phyloP scores from a whole-genome alignment of 2,329 filamentous ascomycete species.

The Acarospora socialis region DNA sequence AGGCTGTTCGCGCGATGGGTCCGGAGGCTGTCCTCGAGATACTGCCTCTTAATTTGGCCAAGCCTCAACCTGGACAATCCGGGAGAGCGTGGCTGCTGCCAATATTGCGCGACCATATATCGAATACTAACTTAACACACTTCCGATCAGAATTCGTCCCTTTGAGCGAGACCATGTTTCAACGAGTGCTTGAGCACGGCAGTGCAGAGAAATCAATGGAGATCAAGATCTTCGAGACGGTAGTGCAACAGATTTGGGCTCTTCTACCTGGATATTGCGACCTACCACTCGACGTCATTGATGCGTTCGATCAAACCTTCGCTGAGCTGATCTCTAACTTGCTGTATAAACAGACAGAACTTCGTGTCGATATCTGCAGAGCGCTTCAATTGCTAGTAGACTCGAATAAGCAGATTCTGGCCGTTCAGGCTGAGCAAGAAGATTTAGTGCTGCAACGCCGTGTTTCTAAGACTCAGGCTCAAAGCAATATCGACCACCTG shows the following conservation, averaged over 20 bases:
- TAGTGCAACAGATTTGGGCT: slow-evolving; percentile 92
- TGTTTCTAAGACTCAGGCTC: slow-evolving; percentile 58
- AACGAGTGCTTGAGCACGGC: slow-evolving; percentile 72
- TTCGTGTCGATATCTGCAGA: slow-evolving; percentile 76
- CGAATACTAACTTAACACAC: slow-evolving; percentile 74
- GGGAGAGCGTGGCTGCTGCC: slow-evolving; percentile 93
- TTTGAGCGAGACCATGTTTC: slow-evolving; percentile 78
- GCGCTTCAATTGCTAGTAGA: slow-evolving; percentile 78
- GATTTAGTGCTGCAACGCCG: slow-evolving; percentile 64
- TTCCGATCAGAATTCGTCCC: slow-evolving; percentile 80
- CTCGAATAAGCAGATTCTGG: slow-evolving; percentile 70
- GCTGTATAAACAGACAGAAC: slow-evolving; percentile 78
- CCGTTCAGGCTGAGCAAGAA: slow-evolving; percentile 54
- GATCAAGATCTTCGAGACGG: slow-evolving; percentile 91
- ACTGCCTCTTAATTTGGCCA: slow-evolving; percentile 71
- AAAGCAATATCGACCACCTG: slow-evolving; percentile 70
- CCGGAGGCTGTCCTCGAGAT: slow-evolving; percentile 69
- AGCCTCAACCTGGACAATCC: slow-evolving; percentile 60
- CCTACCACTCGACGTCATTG: slow-evolving; percentile 61
- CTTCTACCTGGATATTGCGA: slow-evolving; percentile 90
- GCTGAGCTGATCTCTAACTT: slow-evolving; percentile 85
- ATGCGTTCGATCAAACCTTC: slow-evolving; percentile 73
- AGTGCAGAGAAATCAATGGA: slow-evolving; percentile 82
- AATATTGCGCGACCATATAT: slow-evolving; percentile 73
- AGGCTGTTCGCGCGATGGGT: slow-evolving; percentile 79